These are phyloP conservation scores for Haplosporangium sp. DNA, from an alignment of 371 early-diverging fungal genomes.

Conservation along the genomic window DNA sequence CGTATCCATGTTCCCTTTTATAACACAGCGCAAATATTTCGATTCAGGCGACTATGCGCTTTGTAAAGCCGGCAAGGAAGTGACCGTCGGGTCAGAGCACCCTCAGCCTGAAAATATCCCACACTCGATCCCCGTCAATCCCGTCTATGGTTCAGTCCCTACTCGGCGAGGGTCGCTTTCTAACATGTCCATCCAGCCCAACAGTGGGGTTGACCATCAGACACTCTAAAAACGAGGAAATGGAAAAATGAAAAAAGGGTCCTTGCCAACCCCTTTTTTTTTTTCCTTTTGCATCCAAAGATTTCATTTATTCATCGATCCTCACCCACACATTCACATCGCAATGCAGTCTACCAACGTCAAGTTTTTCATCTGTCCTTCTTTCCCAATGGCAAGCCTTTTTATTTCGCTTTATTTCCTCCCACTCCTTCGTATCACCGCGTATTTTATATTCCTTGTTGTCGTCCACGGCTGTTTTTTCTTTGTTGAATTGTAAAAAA, in stretches of 20 bases:
- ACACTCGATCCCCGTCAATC: slow-evolving; percentile 76
- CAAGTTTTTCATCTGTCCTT: neutral
- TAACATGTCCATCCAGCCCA: slow-evolving; percentile 40
- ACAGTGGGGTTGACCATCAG: slow-evolving; percentile 28
- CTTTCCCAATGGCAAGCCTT: too few species aligned
- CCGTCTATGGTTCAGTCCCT: slow-evolving; percentile 48
- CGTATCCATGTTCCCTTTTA: neutral
- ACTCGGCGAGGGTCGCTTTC: slow-evolving; percentile 45
- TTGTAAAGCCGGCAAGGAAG: slow-evolving; percentile 91
- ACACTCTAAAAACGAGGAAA: slow-evolving; percentile 17
- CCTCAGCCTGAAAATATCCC: slow-evolving; percentile 95
- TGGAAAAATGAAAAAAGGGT: neutral
- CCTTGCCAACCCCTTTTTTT: neutral
- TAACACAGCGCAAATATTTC: slow-evolving; percentile 89
- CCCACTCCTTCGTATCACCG: too few species aligned
- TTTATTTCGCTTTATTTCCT: too few species aligned
- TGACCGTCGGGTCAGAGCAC: slow-evolving; percentile 87
- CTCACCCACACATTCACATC: neutral
- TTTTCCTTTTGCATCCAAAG: neutral
- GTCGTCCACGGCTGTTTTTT: too few species aligned
- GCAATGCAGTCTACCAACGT: neutral
- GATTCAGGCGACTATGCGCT: slow-evolving; percentile 98
- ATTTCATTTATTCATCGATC: neutral
- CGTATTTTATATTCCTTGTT: too few species aligned
- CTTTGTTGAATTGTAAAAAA: too few species aligned